Evolutionary conservation across 305 asterid genomes (phyloP).

Genomic region (Euphrasia arctica): DNA sequence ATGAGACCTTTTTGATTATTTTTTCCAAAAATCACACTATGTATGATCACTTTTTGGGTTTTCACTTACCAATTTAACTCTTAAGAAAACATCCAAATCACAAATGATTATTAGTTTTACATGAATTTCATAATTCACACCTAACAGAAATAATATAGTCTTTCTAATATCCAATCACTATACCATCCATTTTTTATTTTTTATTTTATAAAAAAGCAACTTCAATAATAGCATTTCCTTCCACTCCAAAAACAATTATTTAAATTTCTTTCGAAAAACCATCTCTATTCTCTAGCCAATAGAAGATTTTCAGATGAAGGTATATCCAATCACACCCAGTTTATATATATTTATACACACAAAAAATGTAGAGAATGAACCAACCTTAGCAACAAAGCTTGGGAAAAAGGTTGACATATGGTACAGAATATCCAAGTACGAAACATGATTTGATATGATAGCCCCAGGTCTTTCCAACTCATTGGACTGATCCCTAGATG

Average conservation of each 20-base stretch:
- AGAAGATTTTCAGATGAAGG: background rate
- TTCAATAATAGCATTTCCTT: background rate
- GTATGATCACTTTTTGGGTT: background rate
- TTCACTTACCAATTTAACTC: background rate
- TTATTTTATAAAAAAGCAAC: background rate
- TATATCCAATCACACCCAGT: background rate
- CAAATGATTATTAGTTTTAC: background rate
- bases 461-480: slow-evolving; percentile 75
- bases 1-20: background rate
- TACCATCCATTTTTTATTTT: background rate
- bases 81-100: background rate
- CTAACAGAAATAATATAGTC: no score
- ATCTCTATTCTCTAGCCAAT: background rate
- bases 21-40: background rate
- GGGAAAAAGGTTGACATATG: slow-evolving; percentile 89
- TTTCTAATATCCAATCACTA: background rate
- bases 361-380: slow-evolving; percentile 26
- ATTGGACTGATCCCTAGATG: slow-evolving; percentile 36
- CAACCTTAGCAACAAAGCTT: slow-evolving; percentile 97
- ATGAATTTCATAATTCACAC: no score
- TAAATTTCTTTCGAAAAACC: background rate
- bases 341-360: background rate
- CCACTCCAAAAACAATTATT: no score
- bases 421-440: slow-evolving; percentile 87
- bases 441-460: slow-evolving; percentile 80